Conservation (phyloP, 305 asterid genomes). For the Solanum aculeatissimum region DNA sequence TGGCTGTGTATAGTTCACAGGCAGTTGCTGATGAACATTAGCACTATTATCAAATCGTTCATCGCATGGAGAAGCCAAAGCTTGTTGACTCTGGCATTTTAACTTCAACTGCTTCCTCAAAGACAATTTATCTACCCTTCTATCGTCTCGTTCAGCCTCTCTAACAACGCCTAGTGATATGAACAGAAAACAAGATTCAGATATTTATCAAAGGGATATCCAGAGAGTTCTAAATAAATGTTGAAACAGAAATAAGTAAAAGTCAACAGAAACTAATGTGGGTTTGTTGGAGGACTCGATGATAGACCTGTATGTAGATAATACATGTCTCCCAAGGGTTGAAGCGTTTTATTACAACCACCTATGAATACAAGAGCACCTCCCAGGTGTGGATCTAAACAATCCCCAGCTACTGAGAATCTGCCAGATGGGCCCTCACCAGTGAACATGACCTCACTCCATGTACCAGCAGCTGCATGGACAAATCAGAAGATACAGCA, state of each 20-base stretch:
- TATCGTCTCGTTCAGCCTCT: conserved; percentile 57
- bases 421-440: conserved; percentile 89
- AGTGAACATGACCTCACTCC: conserved; percentile 54
- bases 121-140: conserved; percentile 65
- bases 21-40: conserved; percentile 47
- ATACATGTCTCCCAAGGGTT: conserved; percentile 84
- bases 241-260: background rate
- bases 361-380: conserved; percentile 82
- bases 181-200: background rate
- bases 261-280: background rate
- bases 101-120: conserved; percentile 82
- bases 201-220: conserved; percentile 2
- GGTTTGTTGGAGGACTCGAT: background rate
- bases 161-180: conserved; percentile 48
- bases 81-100: conserved; percentile 63
- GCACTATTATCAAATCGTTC: conserved; percentile 29
- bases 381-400: conserved; percentile 77
- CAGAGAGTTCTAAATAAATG: conserved; percentile 1
- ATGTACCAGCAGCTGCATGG: conserved; percentile 53
- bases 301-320: conserved; percentile 76
- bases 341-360: conserved; percentile 91
- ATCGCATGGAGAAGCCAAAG: conserved; percentile 21
- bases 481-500: background rate
- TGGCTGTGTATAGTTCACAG: conserved; percentile 55
- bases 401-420: conserved; percentile 93